Evolutionary conservation across 139 green algal species (phyloP), one percentile per base, ranked within the genome.

Genomic region (Volvox reticuliferus): DNA sequence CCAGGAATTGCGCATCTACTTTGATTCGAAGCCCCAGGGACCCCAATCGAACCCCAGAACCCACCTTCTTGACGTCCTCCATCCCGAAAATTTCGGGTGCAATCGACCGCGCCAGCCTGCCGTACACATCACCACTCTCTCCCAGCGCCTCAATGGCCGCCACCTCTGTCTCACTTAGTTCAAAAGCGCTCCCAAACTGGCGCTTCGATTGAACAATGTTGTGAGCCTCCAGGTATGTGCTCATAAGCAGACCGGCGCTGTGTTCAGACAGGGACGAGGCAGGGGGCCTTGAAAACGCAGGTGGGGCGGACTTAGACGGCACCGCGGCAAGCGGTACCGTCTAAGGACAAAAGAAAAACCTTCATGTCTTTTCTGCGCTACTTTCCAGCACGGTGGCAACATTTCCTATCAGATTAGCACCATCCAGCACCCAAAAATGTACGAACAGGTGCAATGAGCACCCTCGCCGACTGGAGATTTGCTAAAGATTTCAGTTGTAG

Each of bases 21-120:
- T 28, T 28, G 6, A 24, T 28, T 30, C 24, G 24, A 73, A 5
- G 21, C 12, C 24, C 65, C 62, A n/a, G 16, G 17, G 17, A 30
- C 22, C 36, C 81, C 44, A 32, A 19, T 32, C 26, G 14, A 79
- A 79, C 14, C 68, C 28, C 44, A 55, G 44, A 55, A 2, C 89
- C 12, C 79, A 96, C 95, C 94, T 99, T 99, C 93, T 99, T 99
- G 63, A 99, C 97, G 90, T 99, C 98, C 86, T 97, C 96, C 93
- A 98, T 97, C 28, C 98, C 98, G 84, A 95, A 99, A 92, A 99
- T 99, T 93, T 99, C 97, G 28, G 97, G 97, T 12, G 97, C 97
- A 37, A 99, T 98, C 76, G 94, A 97, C 32, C 83, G 36, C 17
- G 98, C 95, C 82, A 99, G 95, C 28, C 96, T 87, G 18, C 89